Base-by-base conservation (phyloP, 148 eudicot species). In the Heliamphora exappendiculata region DNA sequence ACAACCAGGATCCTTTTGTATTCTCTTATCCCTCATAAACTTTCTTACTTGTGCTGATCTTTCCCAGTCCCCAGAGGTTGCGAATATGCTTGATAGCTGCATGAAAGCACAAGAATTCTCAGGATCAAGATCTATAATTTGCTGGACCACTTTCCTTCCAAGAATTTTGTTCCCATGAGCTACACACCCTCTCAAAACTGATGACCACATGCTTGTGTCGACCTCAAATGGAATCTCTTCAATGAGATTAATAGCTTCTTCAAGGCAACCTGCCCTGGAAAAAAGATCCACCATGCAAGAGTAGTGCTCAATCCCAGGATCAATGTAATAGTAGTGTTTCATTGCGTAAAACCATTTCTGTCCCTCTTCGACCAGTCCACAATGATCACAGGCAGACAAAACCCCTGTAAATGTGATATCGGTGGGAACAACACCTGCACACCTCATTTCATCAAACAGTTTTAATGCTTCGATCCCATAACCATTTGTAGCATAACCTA, bases 401-500 rank as follows among this genome's bases (percentile, higher is more conserved):
- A 95, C 78, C 14, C 86, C 93, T 8, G 89, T 92, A 75, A 95
- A 92, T 26, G 99, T 91, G 72, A 92, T 81, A 19, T 69, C 76
- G 39, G 81, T 86, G 0, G 97, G 97, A 47, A 24, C 55, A 62
- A 91, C 70, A 58, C 85, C 84, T 24, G 68, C 84, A 53, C 22
- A 8, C 59, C 66, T 84, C 99, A 95, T 92, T 33, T 86, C 82
- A 22, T 75, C 33, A 77, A 95, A 92, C 79, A 95, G 74, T 53
- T 65, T 80, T 73, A 95, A 64, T 34, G 89, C 89, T 69, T 95
- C 91, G 68, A 57, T 54, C 63, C 89, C 99, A 72, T 78, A 84
- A 26, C 97, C 99, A 73, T 95, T 92, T 71, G 89, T 91, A 41
- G 99, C 96, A 81, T 92, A 95, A 16, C 99, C 99, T 64, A 89